Evolutionary conservation across 2,329 filamentous ascomycete species (phyloP).

Genomic region (Fusarium equiseti): DNA sequence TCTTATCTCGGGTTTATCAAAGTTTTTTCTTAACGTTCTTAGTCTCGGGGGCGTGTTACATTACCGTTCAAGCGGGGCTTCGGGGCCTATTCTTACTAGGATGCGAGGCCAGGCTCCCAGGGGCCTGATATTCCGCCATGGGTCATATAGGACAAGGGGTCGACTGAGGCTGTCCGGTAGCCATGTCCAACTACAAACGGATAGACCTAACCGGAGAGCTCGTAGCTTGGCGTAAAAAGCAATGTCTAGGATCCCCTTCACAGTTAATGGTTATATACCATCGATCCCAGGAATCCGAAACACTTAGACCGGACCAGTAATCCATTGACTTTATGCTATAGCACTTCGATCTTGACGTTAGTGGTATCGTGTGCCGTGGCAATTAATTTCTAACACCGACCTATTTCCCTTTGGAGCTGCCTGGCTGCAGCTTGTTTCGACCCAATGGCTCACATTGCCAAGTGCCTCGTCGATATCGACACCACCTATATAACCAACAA

Average conservation of each 20-base stretch:
- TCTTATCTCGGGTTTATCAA: slow-evolving; percentile 41
- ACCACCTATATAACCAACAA: slow-evolving; percentile 65
- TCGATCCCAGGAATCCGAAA: slow-evolving; percentile 47
- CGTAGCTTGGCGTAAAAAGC: slow-evolving; percentile 40
- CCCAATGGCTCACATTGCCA: slow-evolving; percentile 73
- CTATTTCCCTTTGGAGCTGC: slow-evolving; percentile 40
- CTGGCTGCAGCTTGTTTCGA: slow-evolving; percentile 41
- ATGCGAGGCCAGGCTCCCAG: slow-evolving; percentile 23
- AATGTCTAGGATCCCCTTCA: slow-evolving; percentile 45
- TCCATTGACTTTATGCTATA: slow-evolving; percentile 42
- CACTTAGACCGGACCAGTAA: slow-evolving; percentile 41
- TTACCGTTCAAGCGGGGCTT: slow-evolving; percentile 32
- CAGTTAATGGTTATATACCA: slow-evolving; percentile 46
- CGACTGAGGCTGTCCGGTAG: slow-evolving; percentile 35
- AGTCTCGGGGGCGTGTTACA: slow-evolving; percentile 29
- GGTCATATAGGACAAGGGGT: slow-evolving; percentile 40
- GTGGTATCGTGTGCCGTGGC: slow-evolving; percentile 37
- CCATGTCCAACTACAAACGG: slow-evolving; percentile 38
- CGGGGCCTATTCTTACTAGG: slow-evolving; percentile 18
- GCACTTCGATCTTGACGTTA: slow-evolving; percentile 37
- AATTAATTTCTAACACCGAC: slow-evolving; percentile 45
- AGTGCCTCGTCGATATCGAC: slow-evolving; percentile 66
- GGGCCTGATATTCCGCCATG: slow-evolving; percentile 34
- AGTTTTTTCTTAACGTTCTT: slow-evolving; percentile 44
- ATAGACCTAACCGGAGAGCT: slow-evolving; percentile 36